phyloP scores from a whole-genome alignment of 768 basidiomycete genomes.

The Asterophora parasitica region DNA sequence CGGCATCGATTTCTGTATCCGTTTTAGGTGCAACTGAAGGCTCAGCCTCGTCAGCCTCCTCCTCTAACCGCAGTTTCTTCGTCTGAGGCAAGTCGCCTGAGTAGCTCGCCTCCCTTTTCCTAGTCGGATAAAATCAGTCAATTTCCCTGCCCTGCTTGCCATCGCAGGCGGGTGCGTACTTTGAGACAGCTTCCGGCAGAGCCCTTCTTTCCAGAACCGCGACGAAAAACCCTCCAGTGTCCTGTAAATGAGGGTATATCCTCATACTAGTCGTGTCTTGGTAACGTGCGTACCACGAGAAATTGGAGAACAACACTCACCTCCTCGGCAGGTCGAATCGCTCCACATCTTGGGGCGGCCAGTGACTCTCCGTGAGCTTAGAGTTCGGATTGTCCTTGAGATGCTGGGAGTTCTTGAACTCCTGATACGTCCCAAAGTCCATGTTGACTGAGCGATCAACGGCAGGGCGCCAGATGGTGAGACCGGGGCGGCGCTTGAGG shows the following conservation, averaged over 20 bases:
- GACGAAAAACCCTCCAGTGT: constrained; percentile 98
- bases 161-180: constrained; percentile 10
- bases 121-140: neutral
- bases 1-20: constrained; percentile 15
- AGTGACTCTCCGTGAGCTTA: constrained; percentile 70
- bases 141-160: neutral
- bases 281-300: neutral
- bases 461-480: constrained; percentile 75
- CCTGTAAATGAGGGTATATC: constrained; percentile 92
- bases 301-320: constrained; percentile 33
- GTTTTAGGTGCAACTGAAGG: constrained; percentile 13
- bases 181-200: constrained; percentile 6
- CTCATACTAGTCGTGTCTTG: constrained; percentile 53
- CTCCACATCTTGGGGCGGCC: constrained; percentile 69
- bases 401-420: constrained; percentile 49
- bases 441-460: constrained; percentile 48
- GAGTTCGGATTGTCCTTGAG: constrained; percentile 47
- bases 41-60: constrained; percentile 10
- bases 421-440: constrained; percentile 56
- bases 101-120: constrained; percentile 49
- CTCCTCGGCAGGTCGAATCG: constrained; percentile 65
- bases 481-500: constrained; percentile 72
- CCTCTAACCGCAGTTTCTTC: constrained; percentile 46
- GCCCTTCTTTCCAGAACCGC: constrained; percentile 67
- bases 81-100: constrained; percentile 36